phyloP scores from a whole-genome alignment of 73 alveolate genomes.

The Paramecium sexaurelia region DNA sequence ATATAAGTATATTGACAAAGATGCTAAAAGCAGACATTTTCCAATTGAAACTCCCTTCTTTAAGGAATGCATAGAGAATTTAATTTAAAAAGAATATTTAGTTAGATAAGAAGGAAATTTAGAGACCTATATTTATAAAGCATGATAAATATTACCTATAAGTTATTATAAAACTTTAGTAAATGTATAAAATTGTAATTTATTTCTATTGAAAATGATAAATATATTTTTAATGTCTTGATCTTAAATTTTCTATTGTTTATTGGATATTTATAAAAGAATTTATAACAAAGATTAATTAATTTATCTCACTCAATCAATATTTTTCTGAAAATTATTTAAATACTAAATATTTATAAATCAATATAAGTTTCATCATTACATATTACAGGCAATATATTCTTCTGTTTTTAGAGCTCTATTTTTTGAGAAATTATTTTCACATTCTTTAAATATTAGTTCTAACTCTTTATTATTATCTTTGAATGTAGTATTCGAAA shows the following conservation, averaged over 20 bases:
- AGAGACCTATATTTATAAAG: too few relatives aligned
- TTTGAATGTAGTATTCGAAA: background rate
- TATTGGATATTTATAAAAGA: too few relatives aligned
- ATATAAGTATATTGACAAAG: background rate
- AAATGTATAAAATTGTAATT: too few relatives aligned
- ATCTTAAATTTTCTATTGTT: too few relatives aligned
- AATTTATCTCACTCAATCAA: too few relatives aligned
- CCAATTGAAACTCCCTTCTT: background rate
- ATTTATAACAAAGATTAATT: too few relatives aligned
- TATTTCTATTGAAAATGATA: too few relatives aligned
- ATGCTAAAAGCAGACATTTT: background rate
- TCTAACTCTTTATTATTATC: background rate
- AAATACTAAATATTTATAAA: background rate
- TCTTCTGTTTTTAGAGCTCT: background rate
- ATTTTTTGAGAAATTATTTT: background rate
- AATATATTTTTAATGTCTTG: too few relatives aligned
- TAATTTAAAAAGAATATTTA: background rate
- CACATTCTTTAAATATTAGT: background rate
- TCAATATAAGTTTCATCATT: background rate
- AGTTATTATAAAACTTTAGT: too few relatives aligned
- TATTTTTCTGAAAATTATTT: too few relatives aligned
- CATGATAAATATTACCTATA: too few relatives aligned
- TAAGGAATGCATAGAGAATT: background rate
- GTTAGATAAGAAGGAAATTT: background rate
- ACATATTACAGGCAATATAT: background rate